A percentile compares a stretch with the other conserved stretches of the same genome.
These are phyloP conservation scores for Suillus placidus DNA, from an alignment of 768 basidiomycete species.

Conservation along the genomic window DNA sequence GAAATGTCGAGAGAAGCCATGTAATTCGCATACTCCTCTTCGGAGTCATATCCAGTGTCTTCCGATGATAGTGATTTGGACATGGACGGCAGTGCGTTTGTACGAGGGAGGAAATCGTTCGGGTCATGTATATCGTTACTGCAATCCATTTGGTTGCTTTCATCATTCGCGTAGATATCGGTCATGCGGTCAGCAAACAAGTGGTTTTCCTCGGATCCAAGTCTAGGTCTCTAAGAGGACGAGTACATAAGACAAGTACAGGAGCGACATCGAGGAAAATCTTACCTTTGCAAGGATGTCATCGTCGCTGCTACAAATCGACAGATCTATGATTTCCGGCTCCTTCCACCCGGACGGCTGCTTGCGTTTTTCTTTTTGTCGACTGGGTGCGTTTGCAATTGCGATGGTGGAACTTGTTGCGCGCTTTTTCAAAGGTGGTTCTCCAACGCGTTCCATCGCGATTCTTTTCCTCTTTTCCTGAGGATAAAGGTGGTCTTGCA, in stretches of 20 bases:
- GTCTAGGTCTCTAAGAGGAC: constrained; percentile 25
- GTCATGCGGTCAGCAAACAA: background rate
- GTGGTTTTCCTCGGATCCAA: background rate
- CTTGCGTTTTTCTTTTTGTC: constrained; percentile 27
- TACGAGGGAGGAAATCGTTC: background rate
- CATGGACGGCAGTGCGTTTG: background rate
- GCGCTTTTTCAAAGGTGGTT: constrained; percentile 25
- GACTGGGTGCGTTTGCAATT: constrained; percentile 15
- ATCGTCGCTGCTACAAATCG: constrained; percentile 31
- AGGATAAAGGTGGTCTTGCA: constrained; percentile 13
- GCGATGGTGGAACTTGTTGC: constrained; percentile 22
- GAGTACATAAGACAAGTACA: background rate
- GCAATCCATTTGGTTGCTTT: background rate
- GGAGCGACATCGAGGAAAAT: background rate
- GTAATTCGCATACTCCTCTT: constrained; percentile 26
- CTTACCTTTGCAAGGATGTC: constrained; percentile 28
- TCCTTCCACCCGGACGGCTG: constrained; percentile 14
- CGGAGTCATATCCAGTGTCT: constrained; percentile 14
- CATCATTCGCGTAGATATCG: background rate
- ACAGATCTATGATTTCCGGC: constrained; percentile 24
- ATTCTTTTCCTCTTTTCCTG: constrained; percentile 26
- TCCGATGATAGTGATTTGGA: constrained; percentile 1
- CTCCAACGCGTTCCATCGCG: constrained; percentile 11
- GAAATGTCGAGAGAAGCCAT: constrained; percentile 33
- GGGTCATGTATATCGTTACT: background rate